Evolutionary conservation across 2,329 filamentous ascomycete genomes (phyloP), one percentile per base, ranked within the genome.

Genomic region (Colletotrichum orchidophilum): DNA sequence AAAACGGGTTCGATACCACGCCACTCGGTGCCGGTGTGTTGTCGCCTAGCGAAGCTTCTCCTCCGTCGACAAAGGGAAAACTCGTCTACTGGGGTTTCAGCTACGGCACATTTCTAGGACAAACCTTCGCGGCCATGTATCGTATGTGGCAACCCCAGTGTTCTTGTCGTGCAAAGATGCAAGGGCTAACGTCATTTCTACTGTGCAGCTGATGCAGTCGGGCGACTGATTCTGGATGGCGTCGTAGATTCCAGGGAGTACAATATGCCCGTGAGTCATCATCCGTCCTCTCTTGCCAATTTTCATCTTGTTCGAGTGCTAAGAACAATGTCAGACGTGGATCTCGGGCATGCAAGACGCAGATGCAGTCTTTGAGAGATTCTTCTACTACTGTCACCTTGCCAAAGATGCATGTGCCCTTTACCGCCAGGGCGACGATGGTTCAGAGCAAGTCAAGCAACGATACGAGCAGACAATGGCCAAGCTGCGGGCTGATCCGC

Each of bases 331-430:
- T 26, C 15, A 73, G 71, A 46, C 55, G 53, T 84, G 81, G 81
- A 78, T 74, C 5, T 80, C 80, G 13, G 82, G 81, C 46, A 74
- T 85, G 9, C 73, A 78, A 52, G 84, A 88, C 70, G 80, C 84
- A 39, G 87, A 89, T 66, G 78, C 83, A 60, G 80, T 84, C 18
- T 81, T 86, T 67, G 78, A 79, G 2, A 79, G 75, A 46, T 87
- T 89, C 75, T 87, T 84, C 72, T 75, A 79, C 55, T 82, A 81
- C 52, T 90, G 88, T 75, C 83, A 81, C 64, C 79, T 82, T 24
- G 85, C 83, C 12, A 82, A 82, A 2, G 61, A 76, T 6, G 76
- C 74, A 15, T 87, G 85, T 71, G 73, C 74, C 5, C 75, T 87
- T 60, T 83, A 79, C 62, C 80, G 80, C 9, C 63, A 76, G 5